Base-by-base conservation (phyloP, 257 asterid genomes). In the Ocimum tenuiflorum region DNA sequence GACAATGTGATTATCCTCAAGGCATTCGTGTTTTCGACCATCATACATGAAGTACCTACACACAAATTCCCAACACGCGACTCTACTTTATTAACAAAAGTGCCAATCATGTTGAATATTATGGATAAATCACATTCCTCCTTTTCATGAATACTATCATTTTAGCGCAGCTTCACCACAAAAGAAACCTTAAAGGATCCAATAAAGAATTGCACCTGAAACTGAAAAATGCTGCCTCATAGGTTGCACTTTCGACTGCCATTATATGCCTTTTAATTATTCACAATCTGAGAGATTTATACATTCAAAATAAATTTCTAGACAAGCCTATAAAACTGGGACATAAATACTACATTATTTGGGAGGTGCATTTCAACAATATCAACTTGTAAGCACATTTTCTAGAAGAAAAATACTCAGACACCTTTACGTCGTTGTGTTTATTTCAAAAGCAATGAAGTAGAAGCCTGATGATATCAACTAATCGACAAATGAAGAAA, bases 41-140 rank as follows among this genome's bases (percentile, higher is more conserved):
- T 94, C 99, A 39, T 88, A 94, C 96, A 94, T 94, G 83, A 94
- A 94, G 77, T 94, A 94, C 81, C 99, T 94, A 86, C 75, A 73
- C 13, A 63, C 48, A 22, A 24, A 60, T 63, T 38, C 50, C 24
- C 55, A n/a, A 65, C 27, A 27, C 18, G 12, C 36, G 8, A 45
- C 31, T 18, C 4, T 1, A 55, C 10, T 49, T 8, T 14, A 23
- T 50, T 22, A 53, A 18, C 8, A 19, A 23, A 58, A 13, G n/a
- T 63, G 19, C 17, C 33, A 19, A 36, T 11, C 19, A 6, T 4
- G 49, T 35, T 10, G 5, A 58, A 58, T 12, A 6, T 11, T 19
- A 2, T 6, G 2, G 1, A 24, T 24, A n/a, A n/a, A n/a, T n/a
- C n/a, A n/a, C n/a, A n/a, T n/a, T n/a, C n/a, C n/a, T n/a, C n/a